Evolutionary conservation across 73 alveolate species (phyloP).

Genomic region (Paramecium primaurelia): DNA sequence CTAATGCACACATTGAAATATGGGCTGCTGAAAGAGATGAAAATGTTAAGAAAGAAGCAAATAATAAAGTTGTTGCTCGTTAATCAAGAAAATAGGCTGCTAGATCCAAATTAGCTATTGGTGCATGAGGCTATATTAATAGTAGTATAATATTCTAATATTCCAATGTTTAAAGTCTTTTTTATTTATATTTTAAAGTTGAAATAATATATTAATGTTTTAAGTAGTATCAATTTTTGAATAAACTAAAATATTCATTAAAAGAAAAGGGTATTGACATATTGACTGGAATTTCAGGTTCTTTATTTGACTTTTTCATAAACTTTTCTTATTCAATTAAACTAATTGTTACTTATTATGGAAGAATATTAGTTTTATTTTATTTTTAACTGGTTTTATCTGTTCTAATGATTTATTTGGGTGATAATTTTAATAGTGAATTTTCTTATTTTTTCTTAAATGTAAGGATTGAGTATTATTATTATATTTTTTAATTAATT

Average conservation of each 20-base stretch:
- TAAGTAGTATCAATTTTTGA: conserved; percentile 12
- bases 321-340: background rate
- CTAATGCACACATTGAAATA: conserved; percentile 91
- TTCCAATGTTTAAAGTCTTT: background rate
- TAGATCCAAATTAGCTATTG: conserved; percentile 74
- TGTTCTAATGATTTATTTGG: background rate
- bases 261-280: conserved; percentile 44
- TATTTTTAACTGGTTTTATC: background rate
- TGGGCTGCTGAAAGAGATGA: conserved; percentile 85
- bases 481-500: background rate
- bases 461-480: background rate
- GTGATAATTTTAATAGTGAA: background rate
- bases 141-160: background rate
- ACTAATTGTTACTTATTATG: background rate
- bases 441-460: background rate
- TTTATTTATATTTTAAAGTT: background rate
- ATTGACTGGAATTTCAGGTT: conserved; percentile 24
- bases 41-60: conserved; percentile 88
- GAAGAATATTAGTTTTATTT: background rate
- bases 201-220: background rate
- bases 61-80: conserved; percentile 60
- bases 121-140: conserved; percentile 36
- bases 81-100: conserved; percentile 78
- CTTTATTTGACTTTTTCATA: background rate
- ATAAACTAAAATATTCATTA: conserved; percentile 44